These are phyloP conservation scores for Pulveroboletus sp. DNA, from an alignment of 768 basidiomycete genomes.

Conservation along the genomic window DNA sequence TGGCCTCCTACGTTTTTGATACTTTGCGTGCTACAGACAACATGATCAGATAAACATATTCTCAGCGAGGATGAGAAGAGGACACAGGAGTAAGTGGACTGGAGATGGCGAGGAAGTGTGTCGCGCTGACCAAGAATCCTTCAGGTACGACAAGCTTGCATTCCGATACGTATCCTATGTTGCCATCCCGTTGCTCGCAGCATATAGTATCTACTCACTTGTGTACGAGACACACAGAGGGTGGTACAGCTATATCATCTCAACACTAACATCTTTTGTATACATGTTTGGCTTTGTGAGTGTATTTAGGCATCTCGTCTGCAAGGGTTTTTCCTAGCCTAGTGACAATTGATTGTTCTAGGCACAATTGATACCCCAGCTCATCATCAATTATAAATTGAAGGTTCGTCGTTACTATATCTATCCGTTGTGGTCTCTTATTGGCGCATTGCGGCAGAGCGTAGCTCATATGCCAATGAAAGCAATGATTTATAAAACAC, in stretches of 20 bases:
- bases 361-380: slow-evolving; percentile 82
- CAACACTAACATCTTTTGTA: slow-evolving; percentile 88
- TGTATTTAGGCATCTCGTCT: slow-evolving; percentile 15
- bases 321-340: slow-evolving; percentile 2
- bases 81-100: slow-evolving; percentile 80
- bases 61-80: slow-evolving; percentile 96
- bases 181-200: slow-evolving; percentile 74
- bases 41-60: slow-evolving; percentile 77
- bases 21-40: slow-evolving; percentile 7
- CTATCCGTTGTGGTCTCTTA: slow-evolving; percentile 4
- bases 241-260: slow-evolving; percentile 96
- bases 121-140: slow-evolving; percentile 2
- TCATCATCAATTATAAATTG: slow-evolving; percentile 97
- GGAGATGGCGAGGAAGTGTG: slow-evolving; percentile 19
- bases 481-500: slow-evolving; percentile 93
- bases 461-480: slow-evolving; percentile 99
- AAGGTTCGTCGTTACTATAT: slow-evolving; percentile 50
- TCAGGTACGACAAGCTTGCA: slow-evolving; percentile 83
- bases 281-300: slow-evolving; percentile 98
- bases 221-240: slow-evolving; percentile 81
- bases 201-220: slow-evolving; percentile 76
- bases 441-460: slow-evolving; percentile 45
- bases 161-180: slow-evolving; percentile 94
- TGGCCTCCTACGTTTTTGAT: slow-evolving; percentile 19
- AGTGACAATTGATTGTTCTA: slow-evolving; percentile 29